These are phyloP conservation scores for Colletotrichum theobromicola DNA, from an alignment of 2,329 filamentous ascomycete species.

Conservation along the genomic window DNA sequence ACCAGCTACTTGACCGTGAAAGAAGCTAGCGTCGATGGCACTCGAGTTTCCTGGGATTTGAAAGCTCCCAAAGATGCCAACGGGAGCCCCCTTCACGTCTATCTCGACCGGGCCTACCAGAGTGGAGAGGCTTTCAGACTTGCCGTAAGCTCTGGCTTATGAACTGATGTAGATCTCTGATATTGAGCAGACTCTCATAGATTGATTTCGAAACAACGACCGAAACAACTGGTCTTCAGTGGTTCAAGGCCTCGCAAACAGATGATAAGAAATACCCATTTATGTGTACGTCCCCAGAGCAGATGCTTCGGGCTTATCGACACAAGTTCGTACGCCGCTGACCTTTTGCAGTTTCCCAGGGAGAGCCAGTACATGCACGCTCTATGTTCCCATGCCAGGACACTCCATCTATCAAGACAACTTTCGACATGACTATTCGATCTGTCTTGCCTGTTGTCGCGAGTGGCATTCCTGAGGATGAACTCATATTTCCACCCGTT, in stretches of 20 bases:
- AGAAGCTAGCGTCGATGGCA: neutral
- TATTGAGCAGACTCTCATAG: slow-evolving; percentile 31
- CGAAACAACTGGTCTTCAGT: slow-evolving; percentile 90
- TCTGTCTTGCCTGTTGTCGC: slow-evolving; percentile 88
- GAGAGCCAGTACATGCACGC: slow-evolving; percentile 92
- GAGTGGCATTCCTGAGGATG: slow-evolving; percentile 68
- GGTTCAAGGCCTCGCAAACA: slow-evolving; percentile 91
- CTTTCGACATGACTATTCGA: slow-evolving; percentile 85
- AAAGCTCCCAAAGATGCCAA: neutral
- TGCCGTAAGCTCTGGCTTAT: neutral
- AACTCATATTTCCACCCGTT: neutral
- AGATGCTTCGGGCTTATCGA: neutral
- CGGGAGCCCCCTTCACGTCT: neutral
- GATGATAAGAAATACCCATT: slow-evolving; percentile 95
- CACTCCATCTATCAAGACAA: slow-evolving; percentile 94
- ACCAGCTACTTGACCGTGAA: neutral
- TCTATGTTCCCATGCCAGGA: slow-evolving; percentile 97
- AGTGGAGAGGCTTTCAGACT: neutral
- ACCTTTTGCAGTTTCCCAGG: slow-evolving; percentile 71
- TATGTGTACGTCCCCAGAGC: slow-evolving; percentile 61
- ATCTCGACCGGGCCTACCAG: neutral
- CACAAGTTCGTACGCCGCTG: neutral
- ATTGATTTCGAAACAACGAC: slow-evolving; percentile 82
- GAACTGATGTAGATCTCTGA: neutral
- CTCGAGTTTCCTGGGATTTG: neutral